These are phyloP conservation scores for Backusella liffmaniae DNA, from an alignment of 192 early-diverging fungal species.

Conservation along the genomic window DNA sequence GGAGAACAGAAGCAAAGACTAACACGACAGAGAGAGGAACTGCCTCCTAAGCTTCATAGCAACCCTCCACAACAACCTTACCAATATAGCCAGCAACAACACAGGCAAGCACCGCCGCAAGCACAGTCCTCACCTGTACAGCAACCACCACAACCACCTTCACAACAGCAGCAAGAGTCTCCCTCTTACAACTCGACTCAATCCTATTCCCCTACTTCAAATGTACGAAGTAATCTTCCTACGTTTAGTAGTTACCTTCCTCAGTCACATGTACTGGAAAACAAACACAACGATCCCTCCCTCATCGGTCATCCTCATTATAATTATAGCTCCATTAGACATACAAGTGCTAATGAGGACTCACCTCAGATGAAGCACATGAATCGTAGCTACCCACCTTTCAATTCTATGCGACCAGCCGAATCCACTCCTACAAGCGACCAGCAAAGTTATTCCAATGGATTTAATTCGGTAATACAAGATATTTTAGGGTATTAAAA, in stretches of 20 bases:
- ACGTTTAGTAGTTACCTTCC: not conserved
- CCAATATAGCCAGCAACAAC: conserved; percentile 2
- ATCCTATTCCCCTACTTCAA: conserved; percentile 9
- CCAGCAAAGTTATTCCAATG: conserved; percentile 6
- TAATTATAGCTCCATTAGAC: conserved; percentile 14
- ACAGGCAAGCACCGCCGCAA: not conserved
- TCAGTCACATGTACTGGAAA: not conserved
- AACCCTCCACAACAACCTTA: not conserved
- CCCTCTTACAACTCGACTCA: not conserved
- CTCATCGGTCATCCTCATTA: conserved; percentile 4
- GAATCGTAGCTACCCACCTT: not conserved
- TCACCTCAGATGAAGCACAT: conserved; percentile 1
- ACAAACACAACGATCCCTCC: conserved; percentile 3
- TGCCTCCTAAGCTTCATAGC: not conserved
- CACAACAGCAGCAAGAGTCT: not conserved
- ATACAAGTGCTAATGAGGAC: not conserved
- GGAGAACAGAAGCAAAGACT: not conserved
- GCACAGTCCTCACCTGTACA: not conserved
- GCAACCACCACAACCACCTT: not conserved
- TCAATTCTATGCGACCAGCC: not conserved
- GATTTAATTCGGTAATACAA: conserved; percentile 14
- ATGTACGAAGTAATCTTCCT: not conserved
- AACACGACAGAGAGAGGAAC: not conserved
- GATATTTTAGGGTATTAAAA: not conserved
- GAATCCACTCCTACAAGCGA: not conserved